These are phyloP conservation scores for Didymella segeticola DNA, from an alignment of 2,329 filamentous ascomycete genomes.

Conservation along the genomic window DNA sequence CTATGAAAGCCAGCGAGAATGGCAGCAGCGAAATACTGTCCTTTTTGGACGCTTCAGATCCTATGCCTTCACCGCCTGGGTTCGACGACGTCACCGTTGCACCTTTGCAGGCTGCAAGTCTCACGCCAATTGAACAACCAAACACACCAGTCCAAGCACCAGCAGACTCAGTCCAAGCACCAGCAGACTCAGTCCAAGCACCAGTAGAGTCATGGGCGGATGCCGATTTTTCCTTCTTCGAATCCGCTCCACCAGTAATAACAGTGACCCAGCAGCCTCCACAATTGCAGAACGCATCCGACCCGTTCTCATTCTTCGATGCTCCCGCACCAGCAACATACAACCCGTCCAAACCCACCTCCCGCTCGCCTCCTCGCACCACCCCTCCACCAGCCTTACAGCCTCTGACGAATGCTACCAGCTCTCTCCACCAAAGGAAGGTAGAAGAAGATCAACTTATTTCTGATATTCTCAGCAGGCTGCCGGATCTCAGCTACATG, in stretches of 20 bases:
- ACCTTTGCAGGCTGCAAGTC: neutral
- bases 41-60: neutral
- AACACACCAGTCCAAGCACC: conserved; percentile 9
- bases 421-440: conserved; percentile 33
- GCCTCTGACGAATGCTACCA: conserved; percentile 36
- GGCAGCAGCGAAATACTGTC: conserved; percentile 1
- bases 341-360: conserved; percentile 22
- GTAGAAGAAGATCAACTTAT: conserved; percentile 40
- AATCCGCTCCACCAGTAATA: conserved; percentile 25
- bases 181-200: too few relatives aligned
- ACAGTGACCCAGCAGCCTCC: conserved; percentile 1
- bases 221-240: conserved; percentile 40
- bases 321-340: conserved; percentile 20
- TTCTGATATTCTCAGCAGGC: conserved; percentile 29
- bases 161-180: conserved; percentile 3
- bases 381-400: conserved; percentile 26
- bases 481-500: conserved; percentile 47
- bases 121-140: conserved; percentile 2
- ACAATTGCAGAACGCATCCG: conserved; percentile 18
- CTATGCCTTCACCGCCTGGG: neutral
- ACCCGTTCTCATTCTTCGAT: conserved; percentile 38
- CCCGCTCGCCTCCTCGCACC: conserved; percentile 27
- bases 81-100: neutral
- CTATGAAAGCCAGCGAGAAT: neutral
- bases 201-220: conserved; percentile 26